Evolutionary conservation across 495 filamentous ascomycete species (phyloP).

Genomic region (Talaromyces wortmannii): DNA sequence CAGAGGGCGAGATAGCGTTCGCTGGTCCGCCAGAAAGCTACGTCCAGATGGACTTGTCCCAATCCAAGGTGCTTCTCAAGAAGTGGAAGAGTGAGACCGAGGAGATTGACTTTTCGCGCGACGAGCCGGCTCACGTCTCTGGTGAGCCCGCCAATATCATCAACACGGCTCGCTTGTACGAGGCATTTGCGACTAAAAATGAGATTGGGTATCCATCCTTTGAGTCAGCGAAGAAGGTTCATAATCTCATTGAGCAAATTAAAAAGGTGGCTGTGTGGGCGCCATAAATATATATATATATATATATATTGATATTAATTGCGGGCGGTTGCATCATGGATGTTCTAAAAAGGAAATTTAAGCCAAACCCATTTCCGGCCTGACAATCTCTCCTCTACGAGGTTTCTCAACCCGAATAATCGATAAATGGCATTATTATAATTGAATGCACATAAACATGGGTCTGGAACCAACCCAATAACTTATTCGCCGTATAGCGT

Average conservation of each 20-base stretch:
- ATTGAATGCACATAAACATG: too few relatives aligned
- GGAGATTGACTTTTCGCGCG: conserved; percentile 31
- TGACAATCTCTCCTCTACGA: too few relatives aligned
- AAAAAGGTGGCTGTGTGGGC: conserved; percentile 3
- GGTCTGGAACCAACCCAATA: too few relatives aligned
- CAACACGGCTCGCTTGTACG: conserved; percentile 43
- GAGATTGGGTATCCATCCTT: conserved; percentile 28
- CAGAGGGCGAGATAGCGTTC: conserved; percentile 48
- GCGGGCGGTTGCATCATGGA: too few relatives aligned
- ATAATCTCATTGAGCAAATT: conserved; percentile 1
- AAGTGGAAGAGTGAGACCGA: conserved; percentile 34
- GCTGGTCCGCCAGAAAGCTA: conserved; percentile 19
- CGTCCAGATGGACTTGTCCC: conserved; percentile 25
- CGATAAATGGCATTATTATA: too few relatives aligned
- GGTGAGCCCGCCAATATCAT: conserved; percentile 23
- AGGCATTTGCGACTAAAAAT: conserved; percentile 31
- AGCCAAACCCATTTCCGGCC: too few relatives aligned
- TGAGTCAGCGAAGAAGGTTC: conserved; percentile 10
- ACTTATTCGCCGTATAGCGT: too few relatives aligned
- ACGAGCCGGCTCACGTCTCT: conserved; percentile 22
- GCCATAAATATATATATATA: too few relatives aligned
- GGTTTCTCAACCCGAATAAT: too few relatives aligned
- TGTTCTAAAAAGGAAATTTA: too few relatives aligned
- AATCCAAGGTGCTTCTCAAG: conserved; percentile 34
- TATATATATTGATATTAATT: too few relatives aligned